Percentiles rank a stretch among this genome's conserved stretches.
Conservation (phyloP, 2,329 filamentous ascomycete genomes). For the Myriosclerotinia duriaeana region DNA sequence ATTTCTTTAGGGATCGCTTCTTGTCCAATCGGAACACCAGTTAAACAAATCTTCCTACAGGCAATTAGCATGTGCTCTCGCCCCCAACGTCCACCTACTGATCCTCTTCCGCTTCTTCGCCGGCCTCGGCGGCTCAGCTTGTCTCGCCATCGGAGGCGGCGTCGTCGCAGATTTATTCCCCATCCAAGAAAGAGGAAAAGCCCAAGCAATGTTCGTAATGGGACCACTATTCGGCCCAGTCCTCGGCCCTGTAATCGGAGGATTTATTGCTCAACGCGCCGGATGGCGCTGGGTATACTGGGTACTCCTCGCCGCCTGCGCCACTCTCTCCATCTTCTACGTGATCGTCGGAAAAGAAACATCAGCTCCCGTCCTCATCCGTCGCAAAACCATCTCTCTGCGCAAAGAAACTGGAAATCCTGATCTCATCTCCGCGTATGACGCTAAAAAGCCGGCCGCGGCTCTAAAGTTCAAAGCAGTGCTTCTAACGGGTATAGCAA, state of each 20-base stretch:
- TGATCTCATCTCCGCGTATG: slow-evolving; percentile 47
- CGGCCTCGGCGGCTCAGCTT: slow-evolving; percentile 45
- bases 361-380: slow-evolving; percentile 49
- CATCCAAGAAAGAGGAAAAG: slow-evolving; percentile 55
- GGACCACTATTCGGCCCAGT: slow-evolving; percentile 44
- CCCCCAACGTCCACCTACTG: slow-evolving; percentile 48
- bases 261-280: slow-evolving; percentile 40
- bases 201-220: slow-evolving; percentile 53
- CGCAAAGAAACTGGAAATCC: slow-evolving; percentile 45
- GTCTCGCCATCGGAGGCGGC: slow-evolving; percentile 58
- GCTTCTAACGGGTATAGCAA: slow-evolving; percentile 38
- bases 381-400: slow-evolving; percentile 41
- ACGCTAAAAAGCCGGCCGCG: slow-evolving; percentile 29
- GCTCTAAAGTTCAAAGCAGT: slow-evolving; percentile 35
- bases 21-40: slow-evolving; percentile 48
- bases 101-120: slow-evolving; percentile 60
- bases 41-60: slow-evolving; percentile 46
- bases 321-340: slow-evolving; percentile 41
- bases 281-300: slow-evolving; percentile 47
- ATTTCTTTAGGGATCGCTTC: slow-evolving; percentile 47
- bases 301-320: slow-evolving; percentile 45
- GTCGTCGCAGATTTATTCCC: slow-evolving; percentile 64
- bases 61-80: slow-evolving; percentile 52
- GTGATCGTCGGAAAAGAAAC: slow-evolving; percentile 49
- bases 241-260: slow-evolving; percentile 39